These are phyloP conservation scores for Cladorrhinum sp. DNA, from an alignment of 2,329 filamentous ascomycete genomes.

Conservation along the genomic window DNA sequence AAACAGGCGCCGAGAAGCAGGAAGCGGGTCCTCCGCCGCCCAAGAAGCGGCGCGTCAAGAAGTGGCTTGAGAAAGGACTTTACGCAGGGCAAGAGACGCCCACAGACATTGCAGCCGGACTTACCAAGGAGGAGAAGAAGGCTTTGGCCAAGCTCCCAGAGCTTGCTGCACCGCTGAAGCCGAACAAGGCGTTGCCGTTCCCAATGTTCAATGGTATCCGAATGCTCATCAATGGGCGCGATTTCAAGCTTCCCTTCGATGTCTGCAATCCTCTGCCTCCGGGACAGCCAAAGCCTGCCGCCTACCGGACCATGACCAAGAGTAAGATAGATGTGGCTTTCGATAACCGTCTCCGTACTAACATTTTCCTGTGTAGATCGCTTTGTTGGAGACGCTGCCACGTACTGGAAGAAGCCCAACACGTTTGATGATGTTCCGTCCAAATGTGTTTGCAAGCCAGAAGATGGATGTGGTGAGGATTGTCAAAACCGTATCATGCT, in stretches of 20 bases:
- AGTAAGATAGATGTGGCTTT: conserved; percentile 55
- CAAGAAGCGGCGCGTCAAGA: conserved; percentile 55
- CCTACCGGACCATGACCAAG: conserved; percentile 88
- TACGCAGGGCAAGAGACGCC: conserved; percentile 76
- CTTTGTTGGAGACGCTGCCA: conserved; percentile 79
- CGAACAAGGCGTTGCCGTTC: conserved; percentile 62
- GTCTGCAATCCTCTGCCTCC: conserved; percentile 82
- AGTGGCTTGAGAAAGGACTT: conserved; percentile 77
- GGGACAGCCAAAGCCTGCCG: conserved; percentile 85
- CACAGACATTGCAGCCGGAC: conserved; percentile 44
- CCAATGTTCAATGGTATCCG: conserved; percentile 77
- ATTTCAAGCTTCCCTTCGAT: conserved; percentile 88
- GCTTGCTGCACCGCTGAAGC: conserved; percentile 43
- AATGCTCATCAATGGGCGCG: conserved; percentile 66
- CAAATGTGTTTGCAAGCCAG: conserved; percentile 72
- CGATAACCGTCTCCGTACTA: too few species aligned
- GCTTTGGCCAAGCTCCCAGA: conserved; percentile 47
- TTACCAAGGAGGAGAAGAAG: conserved; percentile 52
- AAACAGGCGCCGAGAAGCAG: conserved; percentile 28
- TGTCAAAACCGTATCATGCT: conserved; percentile 97
- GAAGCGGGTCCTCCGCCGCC: conserved; percentile 32
- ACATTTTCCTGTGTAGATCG: conserved; percentile 57
- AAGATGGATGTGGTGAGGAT: conserved; percentile 79
- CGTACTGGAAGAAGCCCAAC: conserved; percentile 76
- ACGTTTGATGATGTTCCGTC: conserved; percentile 71